Evolutionary conservation across 2,329 filamentous ascomycete species (phyloP), one percentile per base, ranked within the genome.

Genomic region (Diaporthe destruens): DNA sequence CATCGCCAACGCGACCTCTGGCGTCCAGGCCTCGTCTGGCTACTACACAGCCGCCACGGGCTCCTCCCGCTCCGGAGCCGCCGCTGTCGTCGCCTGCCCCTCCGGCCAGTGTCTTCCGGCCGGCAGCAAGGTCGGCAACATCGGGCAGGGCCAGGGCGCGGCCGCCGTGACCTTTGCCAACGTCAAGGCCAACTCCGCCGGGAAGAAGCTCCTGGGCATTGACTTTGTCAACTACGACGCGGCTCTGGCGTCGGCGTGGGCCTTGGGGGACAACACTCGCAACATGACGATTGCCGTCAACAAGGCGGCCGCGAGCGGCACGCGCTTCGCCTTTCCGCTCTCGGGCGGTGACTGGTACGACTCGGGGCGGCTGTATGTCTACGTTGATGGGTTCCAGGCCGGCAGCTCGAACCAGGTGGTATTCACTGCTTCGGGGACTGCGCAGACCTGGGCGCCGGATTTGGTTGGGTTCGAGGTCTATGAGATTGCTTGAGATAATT

Each of bases 201-300:
- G 83, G 0, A 75, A 75, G 3, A 82, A 84, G 72, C 82, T 85
- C 42, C 72, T 88, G 0, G 84, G 84, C 0, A 77, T 88, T 16
- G 85, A 87, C 75, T 88, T 84, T 57, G 85, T 87, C 77, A 88
- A 88, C 78, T 87, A 88, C 74, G 86, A 88, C 11, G 80, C 87
- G 14, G 81, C 83, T 0, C 81, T 86, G 20, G 77, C 77, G 1
- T 82, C 80, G 0, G 79, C 84, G 0, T 87, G 85, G 80, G 82
- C 75, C 0, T 82, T 77, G 74, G 86, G 84, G 0, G 81, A 83
- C 0, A 89, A 88, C 75, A 84, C 86, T 0, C 79, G 86, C 0
- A 88, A 88, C 69, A 81, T 87, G 76, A 87, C 86, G 0, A 78
- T 89, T 18, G 76, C 81, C 0, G 81, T 88, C n/a, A 88, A 88